Conservation (phyloP, 805 yeast species). For the Wickerhamomyces queroliae region DNA sequence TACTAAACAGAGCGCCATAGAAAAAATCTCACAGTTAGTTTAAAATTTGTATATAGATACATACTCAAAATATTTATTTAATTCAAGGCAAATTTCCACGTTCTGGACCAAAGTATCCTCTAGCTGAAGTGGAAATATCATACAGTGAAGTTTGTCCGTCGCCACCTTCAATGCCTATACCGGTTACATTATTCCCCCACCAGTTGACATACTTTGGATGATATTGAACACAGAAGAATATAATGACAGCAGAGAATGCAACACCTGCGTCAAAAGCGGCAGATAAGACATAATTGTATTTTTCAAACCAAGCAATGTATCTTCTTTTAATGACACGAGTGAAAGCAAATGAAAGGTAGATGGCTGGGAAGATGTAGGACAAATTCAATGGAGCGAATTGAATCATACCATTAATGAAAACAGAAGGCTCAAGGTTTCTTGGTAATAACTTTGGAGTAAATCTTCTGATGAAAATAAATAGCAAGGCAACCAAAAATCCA, state of each 20-base stretch:
- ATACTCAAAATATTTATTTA: neutral
- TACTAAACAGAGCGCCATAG: conserved; percentile 38
- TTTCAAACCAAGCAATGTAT: conserved; percentile 45
- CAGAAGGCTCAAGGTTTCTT: conserved; percentile 40
- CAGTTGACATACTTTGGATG: conserved; percentile 38
- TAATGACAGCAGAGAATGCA: conserved; percentile 42
- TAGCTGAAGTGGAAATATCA: neutral
- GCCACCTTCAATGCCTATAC: conserved; percentile 26
- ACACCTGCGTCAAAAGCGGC: conserved; percentile 55
- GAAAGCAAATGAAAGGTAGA: conserved; percentile 30
- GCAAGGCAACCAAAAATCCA: conserved; percentile 36
- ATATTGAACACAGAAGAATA: conserved; percentile 45
- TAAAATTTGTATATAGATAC: neutral
- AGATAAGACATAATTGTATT: conserved; percentile 43
- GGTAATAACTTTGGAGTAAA: conserved; percentile 12
- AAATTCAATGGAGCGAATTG: conserved; percentile 44
- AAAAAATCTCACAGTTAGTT: conserved; percentile 25
- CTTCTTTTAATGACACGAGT: conserved; percentile 35
- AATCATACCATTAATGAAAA: conserved; percentile 44
- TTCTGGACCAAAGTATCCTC: neutral
- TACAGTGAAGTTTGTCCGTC: neutral
- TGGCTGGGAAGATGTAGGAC: conserved; percentile 26
- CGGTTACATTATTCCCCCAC: conserved; percentile 55
- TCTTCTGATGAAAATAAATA: conserved; percentile 23
- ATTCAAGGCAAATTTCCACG: neutral